These are phyloP conservation scores for Pythium dissotocum DNA, from an alignment of 352 stramenopile genomes.

Conservation along the genomic window DNA sequence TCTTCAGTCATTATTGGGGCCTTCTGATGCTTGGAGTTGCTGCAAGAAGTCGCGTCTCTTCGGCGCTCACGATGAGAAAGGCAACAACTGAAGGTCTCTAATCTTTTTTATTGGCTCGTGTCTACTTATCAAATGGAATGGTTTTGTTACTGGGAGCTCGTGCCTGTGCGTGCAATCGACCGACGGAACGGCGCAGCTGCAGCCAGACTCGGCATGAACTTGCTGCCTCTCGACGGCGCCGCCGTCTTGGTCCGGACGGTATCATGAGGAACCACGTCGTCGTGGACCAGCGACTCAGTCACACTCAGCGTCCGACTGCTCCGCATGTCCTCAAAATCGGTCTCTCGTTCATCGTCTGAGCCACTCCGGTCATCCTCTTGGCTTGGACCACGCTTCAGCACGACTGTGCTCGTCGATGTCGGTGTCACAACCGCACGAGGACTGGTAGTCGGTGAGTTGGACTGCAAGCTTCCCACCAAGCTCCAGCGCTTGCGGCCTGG, in stretches of 20 bases:
- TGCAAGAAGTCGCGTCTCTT: neutral
- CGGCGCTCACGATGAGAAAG: neutral
- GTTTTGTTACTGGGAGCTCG: neutral
- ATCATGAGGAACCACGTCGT: neutral
- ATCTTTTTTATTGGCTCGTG: neutral
- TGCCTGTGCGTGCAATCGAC: neutral
- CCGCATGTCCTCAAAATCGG: slow-evolving; percentile 29
- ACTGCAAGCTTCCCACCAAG: slow-evolving; percentile 8
- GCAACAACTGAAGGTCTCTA: neutral
- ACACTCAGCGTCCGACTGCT: slow-evolving; percentile 26
- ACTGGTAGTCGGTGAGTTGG: neutral
- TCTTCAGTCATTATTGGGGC: neutral
- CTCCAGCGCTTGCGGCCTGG: slow-evolving; percentile 15
- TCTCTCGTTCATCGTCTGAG: slow-evolving; percentile 24
- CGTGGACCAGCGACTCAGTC: slow-evolving; percentile 19
- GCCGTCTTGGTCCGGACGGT: neutral
- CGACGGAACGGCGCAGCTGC: slow-evolving; percentile 26
- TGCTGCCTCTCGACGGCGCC: slow-evolving; percentile 2
- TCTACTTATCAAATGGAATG: no score
- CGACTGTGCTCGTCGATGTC: neutral
- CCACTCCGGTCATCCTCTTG: neutral
- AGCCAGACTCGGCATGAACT: slow-evolving; percentile 24
- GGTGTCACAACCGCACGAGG: neutral
- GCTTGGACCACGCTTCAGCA: neutral
- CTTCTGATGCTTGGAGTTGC: neutral